Evolutionary conservation across 352 stramenopile species (phyloP), one percentile per base, ranked within the genome.

Genomic region (Pythium aristosporum): DNA sequence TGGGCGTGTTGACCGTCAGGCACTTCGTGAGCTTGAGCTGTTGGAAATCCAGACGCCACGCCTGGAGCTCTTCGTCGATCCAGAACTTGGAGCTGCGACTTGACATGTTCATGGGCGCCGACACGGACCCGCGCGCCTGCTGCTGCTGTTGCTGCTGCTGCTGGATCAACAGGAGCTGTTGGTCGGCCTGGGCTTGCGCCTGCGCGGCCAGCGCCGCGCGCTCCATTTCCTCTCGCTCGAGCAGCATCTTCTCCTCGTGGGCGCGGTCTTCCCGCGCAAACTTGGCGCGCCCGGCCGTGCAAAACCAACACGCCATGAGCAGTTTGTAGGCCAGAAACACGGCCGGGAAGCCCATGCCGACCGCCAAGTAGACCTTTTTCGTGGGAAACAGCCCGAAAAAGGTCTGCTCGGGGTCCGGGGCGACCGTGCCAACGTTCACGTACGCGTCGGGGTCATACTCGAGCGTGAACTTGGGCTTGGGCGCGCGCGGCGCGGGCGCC

Each of bases 31-130:
- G 59, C 61, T 84, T 83, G 36, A 91, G 61, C 25, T 80, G 72
- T 53, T 82, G 66, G 43, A 89, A 91, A 58, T 88, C 77, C 25
- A 88, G 57, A 1, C 77, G 75, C 81, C 81, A 90, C 15, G 77
- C 68, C 63, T 90, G 79, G 18, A 88, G 72, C 47, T 88, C 82
- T 54, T 88, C 76, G 10, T 87, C 76, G 25, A 91, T 72, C 82
- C 82, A 91, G 57, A 91, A 88, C 5, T 70, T 78, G 37, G 59
- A 61, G 11, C 44, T 30, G 57, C 61, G 61, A 34, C 37, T 54
- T 13, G 18, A 21, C 23, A 68, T 64, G 37, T 44, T 25, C 39
- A 15, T 54, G 6, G 57, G 23, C 44, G 30, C 21, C 32, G 46
- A 20, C 23, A 23, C 30, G 5, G 37, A 55, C 18, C 52, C 61